phyloP scores from a whole-genome alignment of 495 filamentous ascomycete genomes.

The Aspergillus egyptiacus region DNA sequence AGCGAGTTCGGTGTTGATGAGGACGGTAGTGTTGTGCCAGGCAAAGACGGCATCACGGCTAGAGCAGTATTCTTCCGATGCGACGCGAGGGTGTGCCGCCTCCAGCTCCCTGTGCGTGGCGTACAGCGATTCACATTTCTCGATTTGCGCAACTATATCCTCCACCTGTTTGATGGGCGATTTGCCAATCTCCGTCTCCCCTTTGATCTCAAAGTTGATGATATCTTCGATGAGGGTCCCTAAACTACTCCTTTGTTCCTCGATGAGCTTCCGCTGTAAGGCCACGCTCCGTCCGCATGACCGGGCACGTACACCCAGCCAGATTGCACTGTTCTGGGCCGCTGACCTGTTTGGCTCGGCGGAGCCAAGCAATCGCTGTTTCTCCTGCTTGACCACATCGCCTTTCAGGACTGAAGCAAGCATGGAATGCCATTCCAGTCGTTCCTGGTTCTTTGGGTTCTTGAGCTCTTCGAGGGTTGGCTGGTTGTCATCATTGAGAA shows the following conservation, averaged over 20 bases:
- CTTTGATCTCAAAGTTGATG: conserved; percentile 87
- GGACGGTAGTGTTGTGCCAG: conserved; percentile 96
- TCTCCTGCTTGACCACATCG: conserved; percentile 96
- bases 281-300: conserved; percentile 76
- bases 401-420: conserved; percentile 90
- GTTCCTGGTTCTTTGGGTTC: conserved; percentile 81
- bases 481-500: conserved; percentile 78
- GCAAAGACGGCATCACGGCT: conserved; percentile 83
- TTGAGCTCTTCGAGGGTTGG: conserved; percentile 84
- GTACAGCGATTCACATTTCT: conserved; percentile 77
- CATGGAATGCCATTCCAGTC: conserved; percentile 98
- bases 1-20: conserved; percentile 90
- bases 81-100: conserved; percentile 61
- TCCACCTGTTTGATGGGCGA: conserved; percentile 78
- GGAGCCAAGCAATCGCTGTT: conserved; percentile 83
- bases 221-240: conserved; percentile 76
- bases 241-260: conserved; percentile 65
- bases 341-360: conserved; percentile 68
- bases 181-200: conserved; percentile 86
- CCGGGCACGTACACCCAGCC: conserved; percentile 79
- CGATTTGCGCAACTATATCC: conserved; percentile 82
- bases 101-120: conserved; percentile 71
- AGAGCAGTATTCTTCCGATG: conserved; percentile 65
- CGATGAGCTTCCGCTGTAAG: conserved; percentile 75
- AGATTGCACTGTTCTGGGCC: conserved; percentile 74